phyloP scores from a whole-genome alignment of 164 flowering plant genomes.

The Sedum album region DNA sequence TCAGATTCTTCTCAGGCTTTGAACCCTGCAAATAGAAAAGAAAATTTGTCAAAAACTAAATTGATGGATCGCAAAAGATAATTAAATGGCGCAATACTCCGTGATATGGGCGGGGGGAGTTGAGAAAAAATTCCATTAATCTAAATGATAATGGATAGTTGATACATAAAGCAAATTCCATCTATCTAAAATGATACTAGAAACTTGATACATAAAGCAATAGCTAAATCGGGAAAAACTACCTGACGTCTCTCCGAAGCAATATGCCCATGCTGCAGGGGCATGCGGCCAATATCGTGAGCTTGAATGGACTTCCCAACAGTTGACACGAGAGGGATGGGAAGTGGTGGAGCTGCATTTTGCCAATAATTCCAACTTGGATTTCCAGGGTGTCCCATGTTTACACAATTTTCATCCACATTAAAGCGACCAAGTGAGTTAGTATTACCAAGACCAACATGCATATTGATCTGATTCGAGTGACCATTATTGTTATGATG shows the following conservation, averaged over 20 bases:
- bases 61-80: too few relatives aligned
- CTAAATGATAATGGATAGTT: too few relatives aligned
- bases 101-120: too few relatives aligned
- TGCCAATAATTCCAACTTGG: conserved; percentile 59
- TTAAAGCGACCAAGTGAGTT: conserved; percentile 17
- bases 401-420: conserved; percentile 19
- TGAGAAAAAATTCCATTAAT: neutral
- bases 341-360: conserved; percentile 11
- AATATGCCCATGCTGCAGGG: conserved; percentile 27
- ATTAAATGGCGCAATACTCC: too few relatives aligned
- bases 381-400: conserved; percentile 15
- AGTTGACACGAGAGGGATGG: conserved; percentile 12
- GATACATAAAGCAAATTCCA: too few relatives aligned
- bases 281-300: conserved; percentile 11
- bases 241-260: conserved; percentile 53
- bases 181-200: neutral
- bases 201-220: neutral
- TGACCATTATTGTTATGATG: conserved; percentile 11
- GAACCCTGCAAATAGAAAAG: conserved; percentile 36
- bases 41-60: neutral
- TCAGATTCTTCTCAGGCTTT: conserved; percentile 87
- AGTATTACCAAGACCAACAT: neutral
- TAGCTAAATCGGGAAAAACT: neutral
- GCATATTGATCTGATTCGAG: neutral
- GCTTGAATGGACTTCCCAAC: conserved; percentile 9